phyloP scores from a whole-genome alignment of 306 rosid species.

The Rosa multiflora region DNA sequence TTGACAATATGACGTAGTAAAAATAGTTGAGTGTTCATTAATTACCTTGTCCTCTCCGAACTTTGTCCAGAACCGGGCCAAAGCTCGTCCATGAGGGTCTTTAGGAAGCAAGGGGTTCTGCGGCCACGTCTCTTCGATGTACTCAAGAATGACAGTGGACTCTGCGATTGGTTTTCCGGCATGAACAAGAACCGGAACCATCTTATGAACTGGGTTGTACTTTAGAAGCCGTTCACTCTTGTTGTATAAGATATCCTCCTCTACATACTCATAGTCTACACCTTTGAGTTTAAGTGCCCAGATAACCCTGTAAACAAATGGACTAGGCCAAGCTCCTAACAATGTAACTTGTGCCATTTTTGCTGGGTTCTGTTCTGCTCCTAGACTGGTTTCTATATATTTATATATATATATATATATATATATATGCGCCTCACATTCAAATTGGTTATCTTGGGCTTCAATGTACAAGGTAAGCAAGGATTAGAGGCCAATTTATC shows the following conservation, averaged over 20 bases:
- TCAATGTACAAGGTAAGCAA: neutral
- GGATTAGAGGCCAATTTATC: no score
- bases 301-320: slow-evolving; percentile 10
- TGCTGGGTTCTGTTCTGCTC: neutral
- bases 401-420: no score
- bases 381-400: neutral
- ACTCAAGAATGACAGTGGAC: slow-evolving; percentile 19
- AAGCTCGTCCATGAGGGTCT: neutral
- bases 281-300: slow-evolving; percentile 28
- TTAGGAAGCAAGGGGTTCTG: no score
- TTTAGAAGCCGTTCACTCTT: neutral
- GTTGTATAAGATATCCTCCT: neutral
- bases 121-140: no score
- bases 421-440: no score
- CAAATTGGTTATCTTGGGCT: no score
- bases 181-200: slow-evolving; percentile 23
- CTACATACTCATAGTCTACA: slow-evolving; percentile 13
- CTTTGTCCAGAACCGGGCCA: slow-evolving; percentile 14
- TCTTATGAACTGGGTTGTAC: slow-evolving; percentile 20
- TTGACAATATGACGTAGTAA: neutral
- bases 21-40: no score
- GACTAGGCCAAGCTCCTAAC: slow-evolving; percentile 14
- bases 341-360: slow-evolving; percentile 13
- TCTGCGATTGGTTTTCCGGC: slow-evolving; percentile 18
- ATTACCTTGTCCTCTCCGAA: slow-evolving; percentile 15